Evolutionary conservation across 306 rosid genomes (phyloP), one percentile per base, ranked within the genome.

Genomic region (Cucurbita argyrosperma): DNA sequence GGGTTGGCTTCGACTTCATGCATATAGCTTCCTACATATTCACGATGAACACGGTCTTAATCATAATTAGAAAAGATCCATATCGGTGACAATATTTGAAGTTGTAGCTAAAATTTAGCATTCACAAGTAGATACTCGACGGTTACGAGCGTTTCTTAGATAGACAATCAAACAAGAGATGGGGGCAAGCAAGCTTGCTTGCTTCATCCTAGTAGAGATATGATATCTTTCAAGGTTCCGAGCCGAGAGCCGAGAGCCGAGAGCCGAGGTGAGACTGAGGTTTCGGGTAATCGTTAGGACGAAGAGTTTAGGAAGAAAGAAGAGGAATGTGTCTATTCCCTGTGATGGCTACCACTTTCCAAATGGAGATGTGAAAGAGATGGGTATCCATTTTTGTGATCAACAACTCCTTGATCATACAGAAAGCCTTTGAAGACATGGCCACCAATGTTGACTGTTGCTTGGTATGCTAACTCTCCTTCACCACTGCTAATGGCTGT

Each of bases 401-500:
- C 85, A 79, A 68, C 74, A 79, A 68, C 74, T 19, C 97, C 94
- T 26, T 90, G 94, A 85, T 92, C 94, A 85, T 92, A 92, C 7
- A 92, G 88, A 83, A 85, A 89, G 66, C 97, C 97, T 76, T 78
- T 85, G 78, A 89, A 89, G 3, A 89, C 86, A 81, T 88, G 97
- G 37, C 97, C 97, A 46, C 91, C 83, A 6, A 91, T 91, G 52
- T 74, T 85, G 16, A 92, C 97, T 2, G 94, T 86, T 12, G 91
- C 92, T 82, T 88, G 73, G 72, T 89, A 91, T 0, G 87, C 88
- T 55, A 92, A 7, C 78, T 92, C 97, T 39, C 86, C 89, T 61
- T 84, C 89, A 6, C 92, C 94, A 51, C 85, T 81, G 7, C 94
- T 79, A 43, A 86, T 81, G 40, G 93, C 90, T 30, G 91, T 85